Conservation (phyloP, 2,329 filamentous ascomycete genomes). For the Ceratocystis destructans region DNA sequence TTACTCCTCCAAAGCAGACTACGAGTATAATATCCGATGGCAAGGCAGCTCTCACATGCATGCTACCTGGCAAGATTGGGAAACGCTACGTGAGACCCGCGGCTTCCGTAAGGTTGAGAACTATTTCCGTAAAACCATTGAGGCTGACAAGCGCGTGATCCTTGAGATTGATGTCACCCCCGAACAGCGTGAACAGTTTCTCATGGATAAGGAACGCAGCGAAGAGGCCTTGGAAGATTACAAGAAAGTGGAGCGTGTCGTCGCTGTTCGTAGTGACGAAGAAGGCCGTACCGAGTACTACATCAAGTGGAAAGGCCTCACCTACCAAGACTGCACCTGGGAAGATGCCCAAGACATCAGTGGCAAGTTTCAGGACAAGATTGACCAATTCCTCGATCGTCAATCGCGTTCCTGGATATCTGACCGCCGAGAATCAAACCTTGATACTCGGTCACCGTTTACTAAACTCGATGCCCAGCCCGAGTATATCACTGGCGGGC, state of each 20-base stretch:
- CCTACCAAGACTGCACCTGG: slow-evolving; percentile 93
- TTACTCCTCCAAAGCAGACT: slow-evolving; percentile 56
- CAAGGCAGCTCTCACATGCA: slow-evolving; percentile 90
- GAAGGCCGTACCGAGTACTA: slow-evolving; percentile 67
- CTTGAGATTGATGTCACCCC: slow-evolving; percentile 63
- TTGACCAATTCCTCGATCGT: slow-evolving; percentile 81
- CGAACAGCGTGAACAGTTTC: slow-evolving; percentile 85
- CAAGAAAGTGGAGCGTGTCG: slow-evolving; percentile 84
- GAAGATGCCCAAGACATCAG: slow-evolving; percentile 64
- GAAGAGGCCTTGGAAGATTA: slow-evolving; percentile 80
- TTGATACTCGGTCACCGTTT: slow-evolving; percentile 60
- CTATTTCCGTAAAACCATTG: slow-evolving; percentile 74
- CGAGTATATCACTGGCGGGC: slow-evolving; percentile 67
- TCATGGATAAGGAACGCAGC: slow-evolving; percentile 84
- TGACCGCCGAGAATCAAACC: slow-evolving; percentile 61
- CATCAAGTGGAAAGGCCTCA: slow-evolving; percentile 92
- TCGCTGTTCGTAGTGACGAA: slow-evolving; percentile 67
- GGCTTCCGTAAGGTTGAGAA: slow-evolving; percentile 87
- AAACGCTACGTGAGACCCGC: slow-evolving; percentile 59
- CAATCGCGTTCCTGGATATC: slow-evolving; percentile 68
- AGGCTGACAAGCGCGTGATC: slow-evolving; percentile 63
- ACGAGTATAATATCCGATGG: slow-evolving; percentile 93
- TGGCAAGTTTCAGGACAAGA: slow-evolving; percentile 68
- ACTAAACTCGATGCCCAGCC: slow-evolving; percentile 67
- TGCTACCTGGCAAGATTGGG: slow-evolving; percentile 82